Conservation (phyloP, 352 stramenopile species). For the Pythium vanterpoolii region DNA sequence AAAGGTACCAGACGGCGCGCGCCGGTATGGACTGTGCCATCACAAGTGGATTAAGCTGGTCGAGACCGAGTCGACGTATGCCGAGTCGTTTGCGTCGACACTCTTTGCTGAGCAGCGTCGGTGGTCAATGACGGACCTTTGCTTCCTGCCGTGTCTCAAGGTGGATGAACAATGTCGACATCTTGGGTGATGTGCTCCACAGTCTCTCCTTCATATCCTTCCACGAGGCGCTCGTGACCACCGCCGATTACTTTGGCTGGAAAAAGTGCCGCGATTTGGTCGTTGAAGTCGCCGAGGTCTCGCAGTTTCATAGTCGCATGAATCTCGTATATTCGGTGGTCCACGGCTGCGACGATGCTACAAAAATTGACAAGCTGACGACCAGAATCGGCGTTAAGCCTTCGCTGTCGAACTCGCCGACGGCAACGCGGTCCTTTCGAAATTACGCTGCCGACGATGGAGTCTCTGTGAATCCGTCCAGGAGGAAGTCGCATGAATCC, state of each 20-base stretch:
- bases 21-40: slow-evolving; percentile 14
- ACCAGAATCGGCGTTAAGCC: slow-evolving; percentile 7
- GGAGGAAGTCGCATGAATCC: slow-evolving; percentile 12
- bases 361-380: slow-evolving; percentile 1
- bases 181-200: slow-evolving; percentile 18
- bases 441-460: background rate
- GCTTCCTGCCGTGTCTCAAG: slow-evolving; percentile 17
- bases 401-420: background rate
- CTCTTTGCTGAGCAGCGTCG: slow-evolving; percentile 8
- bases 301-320: background rate
- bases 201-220: slow-evolving; percentile 11
- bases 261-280: slow-evolving; percentile 1
- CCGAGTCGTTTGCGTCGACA: background rate
- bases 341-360: background rate
- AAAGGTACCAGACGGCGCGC: slow-evolving; percentile 18
- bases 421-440: background rate
- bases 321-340: slow-evolving; percentile 10
- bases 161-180: slow-evolving; percentile 9
- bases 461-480: background rate
- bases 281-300: slow-evolving; percentile 2
- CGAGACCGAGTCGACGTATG: slow-evolving; percentile 9
- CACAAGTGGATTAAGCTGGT: slow-evolving; percentile 17
- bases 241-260: slow-evolving; percentile 20
- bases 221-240: slow-evolving; percentile 10
- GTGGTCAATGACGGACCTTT: slow-evolving; percentile 15